phyloP scores from a whole-genome alignment of 305 asterid genomes.

The Coffea humblotiana region DNA sequence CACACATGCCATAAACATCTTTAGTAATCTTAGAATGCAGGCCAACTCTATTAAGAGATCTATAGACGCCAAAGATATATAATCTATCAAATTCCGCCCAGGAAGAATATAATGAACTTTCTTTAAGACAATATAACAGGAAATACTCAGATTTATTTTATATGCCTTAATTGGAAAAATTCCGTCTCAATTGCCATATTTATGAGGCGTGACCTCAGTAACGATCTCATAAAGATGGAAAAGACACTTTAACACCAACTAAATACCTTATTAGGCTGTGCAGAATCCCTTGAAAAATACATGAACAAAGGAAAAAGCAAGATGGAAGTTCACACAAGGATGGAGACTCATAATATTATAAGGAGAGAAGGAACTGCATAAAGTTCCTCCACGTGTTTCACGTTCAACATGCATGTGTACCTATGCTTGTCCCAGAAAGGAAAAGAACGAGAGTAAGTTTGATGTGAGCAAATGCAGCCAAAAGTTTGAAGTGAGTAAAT shows the following conservation, averaged over 20 bases:
- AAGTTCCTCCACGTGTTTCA: neutral
- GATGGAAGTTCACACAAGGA: neutral
- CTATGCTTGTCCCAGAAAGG: neutral
- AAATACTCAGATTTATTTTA: conserved; percentile 4
- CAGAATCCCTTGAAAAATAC: neutral
- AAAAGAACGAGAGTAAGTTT: neutral
- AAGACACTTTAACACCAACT: neutral
- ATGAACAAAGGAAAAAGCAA: conserved; percentile 2
- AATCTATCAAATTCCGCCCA: neutral
- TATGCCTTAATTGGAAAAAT: neutral
- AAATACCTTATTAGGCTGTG: neutral
- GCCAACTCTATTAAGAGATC: neutral
- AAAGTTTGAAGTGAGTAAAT: neutral
- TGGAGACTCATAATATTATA: neutral
- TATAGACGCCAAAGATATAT: neutral
- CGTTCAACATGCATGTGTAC: neutral
- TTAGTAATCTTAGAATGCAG: neutral
- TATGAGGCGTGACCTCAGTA: neutral
- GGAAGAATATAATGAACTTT: neutral
- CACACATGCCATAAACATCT: neutral
- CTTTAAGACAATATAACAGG: neutral
- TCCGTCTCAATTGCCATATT: neutral
- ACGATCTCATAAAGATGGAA: neutral
- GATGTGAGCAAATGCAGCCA: neutral
- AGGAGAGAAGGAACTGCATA: neutral